phyloP scores from a whole-genome alignment of 2,329 filamentous ascomycete genomes.

The Alternaria angustiovoidea region DNA sequence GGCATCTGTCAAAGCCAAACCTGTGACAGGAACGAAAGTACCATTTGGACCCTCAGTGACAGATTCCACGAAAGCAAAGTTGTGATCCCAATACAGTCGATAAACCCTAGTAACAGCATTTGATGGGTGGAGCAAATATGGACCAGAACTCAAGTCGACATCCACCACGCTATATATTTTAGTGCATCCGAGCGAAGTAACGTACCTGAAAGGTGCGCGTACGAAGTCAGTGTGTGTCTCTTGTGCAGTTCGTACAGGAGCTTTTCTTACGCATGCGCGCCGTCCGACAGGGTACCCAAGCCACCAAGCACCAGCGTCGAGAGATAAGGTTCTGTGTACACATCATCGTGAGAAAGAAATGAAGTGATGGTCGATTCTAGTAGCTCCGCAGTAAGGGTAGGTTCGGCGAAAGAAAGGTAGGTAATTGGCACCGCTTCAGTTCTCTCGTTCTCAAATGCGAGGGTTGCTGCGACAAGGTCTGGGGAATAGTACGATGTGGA shows the following conservation, averaged over 20 bases:
- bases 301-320: conserved; percentile 16
- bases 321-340: conserved; percentile 16
- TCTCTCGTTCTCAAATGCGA: background rate
- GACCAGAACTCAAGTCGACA: conserved; percentile 9
- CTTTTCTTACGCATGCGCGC: background rate
- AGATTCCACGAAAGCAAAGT: conserved; percentile 17
- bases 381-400: background rate
- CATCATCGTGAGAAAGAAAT: conserved; percentile 9
- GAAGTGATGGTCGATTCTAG: conserved; percentile 4
- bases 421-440: conserved; percentile 7
- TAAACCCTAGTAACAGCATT: conserved; percentile 19
- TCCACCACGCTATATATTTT: conserved; percentile 6
- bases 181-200: conserved; percentile 9
- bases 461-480: conserved; percentile 1
- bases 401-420: conserved; percentile 2
- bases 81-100: conserved; percentile 22
- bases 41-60: conserved; percentile 22
- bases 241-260: too few relatives aligned
- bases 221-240: too few relatives aligned
- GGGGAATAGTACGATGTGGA: conserved; percentile 13
- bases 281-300: background rate
- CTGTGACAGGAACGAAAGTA: conserved; percentile 19
- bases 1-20: conserved; percentile 13
- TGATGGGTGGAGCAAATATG: conserved; percentile 18
- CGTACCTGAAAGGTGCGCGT: background rate